Evolutionary conservation across 306 rosid species (phyloP).

Genomic region (Glycine soja): DNA sequence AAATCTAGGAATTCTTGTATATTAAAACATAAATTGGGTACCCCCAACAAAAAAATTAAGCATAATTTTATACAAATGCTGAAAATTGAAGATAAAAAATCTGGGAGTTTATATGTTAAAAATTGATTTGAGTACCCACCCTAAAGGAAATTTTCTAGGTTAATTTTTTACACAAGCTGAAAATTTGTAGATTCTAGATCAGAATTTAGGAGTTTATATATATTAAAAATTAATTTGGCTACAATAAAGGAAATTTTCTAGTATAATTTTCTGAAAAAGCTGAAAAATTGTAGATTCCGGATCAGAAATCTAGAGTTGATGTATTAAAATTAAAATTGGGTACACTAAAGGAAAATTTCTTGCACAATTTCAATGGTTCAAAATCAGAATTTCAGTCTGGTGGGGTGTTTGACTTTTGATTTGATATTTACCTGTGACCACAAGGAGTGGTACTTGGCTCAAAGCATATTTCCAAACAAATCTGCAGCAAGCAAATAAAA

Average conservation of each 20-base stretch:
- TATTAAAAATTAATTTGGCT: not conserved
- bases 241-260: not conserved
- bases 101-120: not conserved
- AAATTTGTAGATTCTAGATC: constrained; percentile 12
- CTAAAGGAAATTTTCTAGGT: not conserved
- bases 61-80: constrained; percentile 72
- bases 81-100: constrained; percentile 42
- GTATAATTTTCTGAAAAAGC: not conserved
- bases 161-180: constrained; percentile 52
- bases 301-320: not conserved
- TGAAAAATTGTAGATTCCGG: not conserved
- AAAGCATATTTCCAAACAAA: constrained; percentile 92
- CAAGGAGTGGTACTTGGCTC: constrained; percentile 98
- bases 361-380: not conserved
- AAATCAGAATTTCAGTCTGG: not conserved
- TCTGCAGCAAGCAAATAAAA: constrained; percentile 53
- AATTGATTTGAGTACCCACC: not conserved
- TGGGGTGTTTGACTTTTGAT: not conserved
- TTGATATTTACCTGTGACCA: constrained; percentile 82
- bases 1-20: constrained; percentile 3
- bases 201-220: constrained; percentile 28
- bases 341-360: not conserved
- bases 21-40: not conserved
- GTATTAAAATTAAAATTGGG: not conserved
- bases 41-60: not conserved